Base-by-base conservation (phyloP, 441 rosid species). In the Pelargonium cotyledonis region DNA sequence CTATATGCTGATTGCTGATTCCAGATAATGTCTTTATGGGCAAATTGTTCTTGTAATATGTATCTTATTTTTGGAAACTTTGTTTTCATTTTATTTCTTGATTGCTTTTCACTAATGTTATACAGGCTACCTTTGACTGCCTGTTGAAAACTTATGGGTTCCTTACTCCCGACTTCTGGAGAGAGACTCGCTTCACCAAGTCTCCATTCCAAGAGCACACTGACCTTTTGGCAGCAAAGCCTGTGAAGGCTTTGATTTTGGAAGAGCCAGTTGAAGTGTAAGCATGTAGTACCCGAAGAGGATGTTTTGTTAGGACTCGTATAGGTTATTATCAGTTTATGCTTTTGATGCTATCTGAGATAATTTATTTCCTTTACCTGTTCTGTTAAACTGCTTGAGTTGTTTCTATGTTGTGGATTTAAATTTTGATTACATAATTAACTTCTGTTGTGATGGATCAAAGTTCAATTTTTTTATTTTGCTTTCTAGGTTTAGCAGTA, bases 101-200 rank as follows among this genome's bases (percentile, higher is more conserved):
- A 31, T 31, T 31, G 38, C 38, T 31, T 31, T 31, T 31, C 38
- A 31, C 38, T 31, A 31, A n/a, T n/a, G n/a, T 3, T 72, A 71
- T 51, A 2, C 85, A 86, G 90, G 86, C 90, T 2, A 81, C 90
- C 2, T 86, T 83, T 61, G 90, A 76, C 21, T 85, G 88, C 15
- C 78, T 85, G n/a, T 75, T 82, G 83, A 82, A 82, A 82, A 82
- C 88, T 0, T 85, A 85, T n/a, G 88, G 88, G 18, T 85, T 85
- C 82, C 80, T 85, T 1, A 82, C 88, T 19, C 88, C 88, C 0
- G 88, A 85, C 49, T 82, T 85, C 73, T 85, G 88, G 88, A 85
- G 73, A 68, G 86, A 82, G 79, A 80, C 85, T 0, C 79, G 81
- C 8, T 80, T 79, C 60, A 29, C 44, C 0, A 82, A 76, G 55